Base-by-base conservation (phyloP, 2,329 filamentous ascomycete species). In the Daldinia eschscholtzii region DNA sequence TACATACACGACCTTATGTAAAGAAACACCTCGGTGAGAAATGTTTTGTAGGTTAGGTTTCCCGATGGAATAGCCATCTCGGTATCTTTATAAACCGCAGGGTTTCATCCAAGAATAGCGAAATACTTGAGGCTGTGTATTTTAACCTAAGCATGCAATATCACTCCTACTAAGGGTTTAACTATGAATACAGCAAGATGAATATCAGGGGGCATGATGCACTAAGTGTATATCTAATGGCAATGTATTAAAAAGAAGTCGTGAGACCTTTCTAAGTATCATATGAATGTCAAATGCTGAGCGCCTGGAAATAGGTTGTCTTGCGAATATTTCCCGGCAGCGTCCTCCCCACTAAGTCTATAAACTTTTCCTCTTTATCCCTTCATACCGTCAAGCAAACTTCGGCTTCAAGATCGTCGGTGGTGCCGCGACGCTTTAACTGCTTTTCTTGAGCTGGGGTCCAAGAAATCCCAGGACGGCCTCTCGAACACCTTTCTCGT, bases 401-500 rank as follows among this genome's bases (percentile, higher is more conserved):
- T 7, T 10, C 33, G 6, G 33, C 33, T 35, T 35, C 2, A 9
- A 35, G 33, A 39, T 18, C 6, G 7, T 35, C 12, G 5, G 18
- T 20, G 4, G 20, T 26, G 3, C 12, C 10, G 12, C 12, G 13
- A 23, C 12, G 12, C 5, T 4, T 50, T 35, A 68, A 18, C 12
- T 4, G 5, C 33, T n/a, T 28, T 64, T 61, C 46, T 63, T 52
- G n/a, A 70, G 58, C 55, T 39, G 52, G n/a, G 65, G 68, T 13
- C 52, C 23, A 28, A 70, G 30, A 52, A 68, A 68, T 12, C 30
- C n/a, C 33, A 70, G 20, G 20, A 70, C 62, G 3, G 61, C 62
- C 20, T 44, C 6, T 9, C 68, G 68, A 50, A 63, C 65, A 6
- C 52, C 65, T 7, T 35, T 63, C 37, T 65, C 64, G 2, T 72